Conservation (phyloP, 2,329 filamentous ascomycete species). For the Monosporascus sp. region DNA sequence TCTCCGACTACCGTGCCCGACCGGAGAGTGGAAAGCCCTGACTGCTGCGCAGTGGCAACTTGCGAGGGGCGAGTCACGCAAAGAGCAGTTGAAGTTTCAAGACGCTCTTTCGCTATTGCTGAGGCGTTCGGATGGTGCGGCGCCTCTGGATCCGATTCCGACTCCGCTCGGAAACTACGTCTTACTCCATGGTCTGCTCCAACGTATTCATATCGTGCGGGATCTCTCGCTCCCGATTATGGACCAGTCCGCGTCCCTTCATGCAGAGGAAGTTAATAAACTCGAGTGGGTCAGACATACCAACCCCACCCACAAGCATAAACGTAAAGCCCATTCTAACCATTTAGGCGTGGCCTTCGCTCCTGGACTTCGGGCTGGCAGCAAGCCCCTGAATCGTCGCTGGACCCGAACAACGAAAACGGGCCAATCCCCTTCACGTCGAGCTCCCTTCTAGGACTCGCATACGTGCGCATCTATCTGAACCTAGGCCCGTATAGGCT, state of each 20-base stretch:
- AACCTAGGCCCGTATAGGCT: slow-evolving; percentile 37
- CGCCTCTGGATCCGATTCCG: slow-evolving; percentile 28
- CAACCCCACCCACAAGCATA: no score
- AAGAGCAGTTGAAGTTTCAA: slow-evolving; percentile 31
- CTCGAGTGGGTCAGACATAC: slow-evolving; percentile 22
- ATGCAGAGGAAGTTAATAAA: slow-evolving; percentile 30
- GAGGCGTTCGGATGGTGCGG: slow-evolving; percentile 20
- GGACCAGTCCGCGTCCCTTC: slow-evolving; percentile 25
- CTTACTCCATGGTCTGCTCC: slow-evolving; percentile 30
- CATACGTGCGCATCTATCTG: slow-evolving; percentile 40
- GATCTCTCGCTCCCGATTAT: slow-evolving; percentile 30
- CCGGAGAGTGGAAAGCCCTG: slow-evolving; percentile 31
- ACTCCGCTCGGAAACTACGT: slow-evolving; percentile 33
- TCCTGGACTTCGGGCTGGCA: slow-evolving; percentile 35
- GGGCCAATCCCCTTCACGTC: slow-evolving; percentile 37
- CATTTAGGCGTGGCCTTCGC: slow-evolving; percentile 25
- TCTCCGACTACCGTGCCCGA: slow-evolving; percentile 29
- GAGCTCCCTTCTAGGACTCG: slow-evolving; percentile 38
- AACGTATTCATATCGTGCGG: slow-evolving; percentile 30
- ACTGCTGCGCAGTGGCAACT: slow-evolving; percentile 24
- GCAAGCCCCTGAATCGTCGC: slow-evolving; percentile 31
- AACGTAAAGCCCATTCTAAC: neutral
- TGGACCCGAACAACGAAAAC: slow-evolving; percentile 35
- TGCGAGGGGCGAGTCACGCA: slow-evolving; percentile 20
- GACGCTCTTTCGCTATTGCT: slow-evolving; percentile 29